A percentile compares a stretch with the other conserved stretches of the same genome.
Conservation (phyloP, 139 green algal species). For the Microglena sp. region DNA sequence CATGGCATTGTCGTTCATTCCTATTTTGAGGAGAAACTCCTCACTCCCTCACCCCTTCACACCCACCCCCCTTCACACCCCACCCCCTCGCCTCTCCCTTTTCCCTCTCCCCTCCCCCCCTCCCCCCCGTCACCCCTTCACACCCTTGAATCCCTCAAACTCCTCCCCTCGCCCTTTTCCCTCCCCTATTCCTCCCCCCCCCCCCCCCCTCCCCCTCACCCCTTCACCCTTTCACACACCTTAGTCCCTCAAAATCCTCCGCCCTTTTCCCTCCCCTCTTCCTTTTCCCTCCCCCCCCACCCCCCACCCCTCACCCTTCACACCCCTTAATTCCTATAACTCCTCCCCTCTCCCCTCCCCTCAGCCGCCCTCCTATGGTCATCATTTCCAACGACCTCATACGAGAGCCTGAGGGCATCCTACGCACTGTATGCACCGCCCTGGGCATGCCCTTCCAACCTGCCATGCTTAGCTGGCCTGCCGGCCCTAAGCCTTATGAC, state of each 20-base stretch:
- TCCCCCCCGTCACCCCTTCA: too few species aligned
- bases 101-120: too few species aligned
- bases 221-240: not conserved
- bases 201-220: not conserved
- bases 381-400: conserved; percentile 59
- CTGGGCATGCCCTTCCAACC: conserved; percentile 38
- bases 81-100: too few species aligned
- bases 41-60: too few species aligned
- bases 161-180: too few species aligned
- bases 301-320: not conserved
- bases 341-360: not conserved
- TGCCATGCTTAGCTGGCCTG: conserved; percentile 47
- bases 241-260: not conserved
- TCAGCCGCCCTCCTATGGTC: conserved; percentile 31
- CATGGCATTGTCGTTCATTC: too few species aligned
- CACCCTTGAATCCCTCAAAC: too few species aligned
- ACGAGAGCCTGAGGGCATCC: conserved; percentile 34
- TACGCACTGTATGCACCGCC: conserved; percentile 41
- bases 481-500: conserved; percentile 49
- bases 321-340: not conserved
- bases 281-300: not conserved
- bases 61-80: too few species aligned
- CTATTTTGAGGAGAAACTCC: too few species aligned
- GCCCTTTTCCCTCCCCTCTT: not conserved
- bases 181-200: too few species aligned